A percentile compares a stretch with the other conserved stretches of the same genome.
phyloP scores from a whole-genome alignment of 1,284 basidiomycete genomes.

The Spongispora temasekensis region DNA sequence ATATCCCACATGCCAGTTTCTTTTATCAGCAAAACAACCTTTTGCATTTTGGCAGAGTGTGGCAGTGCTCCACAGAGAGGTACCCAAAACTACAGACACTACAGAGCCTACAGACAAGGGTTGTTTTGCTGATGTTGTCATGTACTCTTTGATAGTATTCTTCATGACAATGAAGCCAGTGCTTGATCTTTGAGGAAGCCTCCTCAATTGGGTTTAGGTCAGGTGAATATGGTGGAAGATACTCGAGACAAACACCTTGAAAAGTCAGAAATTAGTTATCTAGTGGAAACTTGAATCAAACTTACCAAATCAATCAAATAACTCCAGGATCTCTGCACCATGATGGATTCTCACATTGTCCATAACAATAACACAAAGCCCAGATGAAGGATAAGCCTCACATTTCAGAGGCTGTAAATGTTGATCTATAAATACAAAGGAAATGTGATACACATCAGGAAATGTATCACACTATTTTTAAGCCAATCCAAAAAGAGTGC shows the following conservation, averaged over 20 bases:
- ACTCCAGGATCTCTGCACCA: background rate
- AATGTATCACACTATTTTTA: background rate
- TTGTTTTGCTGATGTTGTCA: no score
- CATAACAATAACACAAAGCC: constrained; percentile 1
- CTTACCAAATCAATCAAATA: constrained; percentile 1
- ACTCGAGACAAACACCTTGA: background rate
- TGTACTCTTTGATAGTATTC: background rate
- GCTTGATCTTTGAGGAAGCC: background rate
- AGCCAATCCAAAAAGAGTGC: background rate
- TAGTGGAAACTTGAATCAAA: background rate
- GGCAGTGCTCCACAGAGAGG: no score
- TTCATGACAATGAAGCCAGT: background rate
- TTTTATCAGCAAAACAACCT: background rate
- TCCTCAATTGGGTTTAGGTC: constrained; percentile 2
- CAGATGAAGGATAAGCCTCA: background rate
- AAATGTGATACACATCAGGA: background rate
- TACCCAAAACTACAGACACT: no score
- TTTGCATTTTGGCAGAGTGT: no score
- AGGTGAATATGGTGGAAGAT: background rate
- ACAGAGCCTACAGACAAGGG: no score
- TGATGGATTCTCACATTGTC: background rate
- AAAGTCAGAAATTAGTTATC: background rate
- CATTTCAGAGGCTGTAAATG: background rate
- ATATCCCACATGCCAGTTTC: background rate
- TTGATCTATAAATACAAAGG: background rate